Conservation (phyloP, 805 yeast genomes). For the Ogataea salicorniae region DNA sequence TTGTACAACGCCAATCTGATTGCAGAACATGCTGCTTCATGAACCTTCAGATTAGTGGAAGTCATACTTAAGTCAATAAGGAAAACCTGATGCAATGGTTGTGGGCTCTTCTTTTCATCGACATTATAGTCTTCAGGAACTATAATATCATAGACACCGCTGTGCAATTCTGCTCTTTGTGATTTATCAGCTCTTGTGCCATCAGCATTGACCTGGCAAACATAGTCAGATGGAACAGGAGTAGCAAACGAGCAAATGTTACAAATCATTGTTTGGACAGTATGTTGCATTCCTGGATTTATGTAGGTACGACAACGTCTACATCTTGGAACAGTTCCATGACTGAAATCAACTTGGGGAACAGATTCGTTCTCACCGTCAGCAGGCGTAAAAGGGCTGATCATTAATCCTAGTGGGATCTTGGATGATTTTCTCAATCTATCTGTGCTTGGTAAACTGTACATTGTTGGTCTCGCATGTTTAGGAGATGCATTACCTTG, state of each 20-base stretch:
- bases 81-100: slow-evolving; percentile 64
- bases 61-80: slow-evolving; percentile 64
- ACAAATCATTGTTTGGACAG: slow-evolving; percentile 65
- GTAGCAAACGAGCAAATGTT: slow-evolving; percentile 82
- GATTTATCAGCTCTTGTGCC: slow-evolving; percentile 61
- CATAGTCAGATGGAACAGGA: slow-evolving; percentile 61
- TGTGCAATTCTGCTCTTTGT: slow-evolving; percentile 68
- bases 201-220: slow-evolving; percentile 52
- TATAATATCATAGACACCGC: slow-evolving; percentile 79
- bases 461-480: slow-evolving; percentile 72
- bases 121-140: slow-evolving; percentile 72
- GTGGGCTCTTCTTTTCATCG: slow-evolving; percentile 29
- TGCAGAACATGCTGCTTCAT: slow-evolving; percentile 63
- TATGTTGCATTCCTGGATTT: slow-evolving; percentile 74
- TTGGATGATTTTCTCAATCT: slow-evolving; percentile 61
- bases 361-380: slow-evolving; percentile 44
- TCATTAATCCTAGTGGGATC: slow-evolving; percentile 74
- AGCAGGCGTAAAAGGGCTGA: slow-evolving; percentile 78
- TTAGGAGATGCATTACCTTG: slow-evolving; percentile 84
- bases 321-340: slow-evolving; percentile 80
- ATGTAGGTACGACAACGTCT: slow-evolving; percentile 86
- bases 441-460: slow-evolving; percentile 74
- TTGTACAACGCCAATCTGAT: slow-evolving; percentile 51
- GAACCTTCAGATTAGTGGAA: slow-evolving; percentile 54
- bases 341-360: slow-evolving; percentile 61